Conservation (phyloP, 2,329 filamentous ascomycete genomes). For the Paraphoma chrysanthemicola region DNA sequence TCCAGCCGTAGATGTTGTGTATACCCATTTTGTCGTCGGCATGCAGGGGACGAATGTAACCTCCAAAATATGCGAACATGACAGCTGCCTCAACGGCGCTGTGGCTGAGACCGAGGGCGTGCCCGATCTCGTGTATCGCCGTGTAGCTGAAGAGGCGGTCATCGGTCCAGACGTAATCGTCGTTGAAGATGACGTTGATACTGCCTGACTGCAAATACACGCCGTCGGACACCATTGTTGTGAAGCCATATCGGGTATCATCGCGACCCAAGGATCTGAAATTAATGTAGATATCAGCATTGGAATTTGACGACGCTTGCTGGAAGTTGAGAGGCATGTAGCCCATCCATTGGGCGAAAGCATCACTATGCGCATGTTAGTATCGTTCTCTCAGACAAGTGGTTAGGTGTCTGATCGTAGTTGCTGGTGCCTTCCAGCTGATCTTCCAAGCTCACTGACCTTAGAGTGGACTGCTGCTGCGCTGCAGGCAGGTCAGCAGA, state of each 20-base stretch:
- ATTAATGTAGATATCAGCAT: slow-evolving; percentile 33
- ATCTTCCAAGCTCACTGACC: slow-evolving; percentile 15
- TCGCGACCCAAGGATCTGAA: slow-evolving; percentile 28
- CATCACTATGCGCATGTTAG: slow-evolving; percentile 17
- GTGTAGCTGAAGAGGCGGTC: slow-evolving; percentile 36
- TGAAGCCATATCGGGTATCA: slow-evolving; percentile 31
- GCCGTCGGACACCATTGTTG: slow-evolving; percentile 34
- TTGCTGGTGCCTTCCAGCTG: too few relatives aligned
- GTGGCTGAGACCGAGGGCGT: slow-evolving; percentile 36
- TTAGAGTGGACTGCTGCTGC: slow-evolving; percentile 28
- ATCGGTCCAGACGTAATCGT: slow-evolving; percentile 36
- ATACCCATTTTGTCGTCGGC: slow-evolving; percentile 37
- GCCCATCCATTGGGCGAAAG: slow-evolving; percentile 36
- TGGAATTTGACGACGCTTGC: slow-evolving; percentile 16
- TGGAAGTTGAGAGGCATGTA: slow-evolving; percentile 26
- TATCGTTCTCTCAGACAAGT: too few relatives aligned
- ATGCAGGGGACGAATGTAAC: slow-evolving; percentile 27
- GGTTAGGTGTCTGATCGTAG: too few relatives aligned
- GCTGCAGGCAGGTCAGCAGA: slow-evolving; percentile 26
- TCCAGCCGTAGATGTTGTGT: slow-evolving; percentile 39
- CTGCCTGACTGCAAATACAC: slow-evolving; percentile 25
- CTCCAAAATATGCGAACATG: slow-evolving; percentile 40
- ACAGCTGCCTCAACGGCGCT: slow-evolving; percentile 35
- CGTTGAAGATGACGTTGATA: slow-evolving; percentile 40
- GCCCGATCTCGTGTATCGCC: slow-evolving; percentile 37